Evolutionary conservation across 2,329 filamentous ascomycete genomes (phyloP), one percentile per base, ranked within the genome.

Genomic region (Aspergillus pseudonomiae): DNA sequence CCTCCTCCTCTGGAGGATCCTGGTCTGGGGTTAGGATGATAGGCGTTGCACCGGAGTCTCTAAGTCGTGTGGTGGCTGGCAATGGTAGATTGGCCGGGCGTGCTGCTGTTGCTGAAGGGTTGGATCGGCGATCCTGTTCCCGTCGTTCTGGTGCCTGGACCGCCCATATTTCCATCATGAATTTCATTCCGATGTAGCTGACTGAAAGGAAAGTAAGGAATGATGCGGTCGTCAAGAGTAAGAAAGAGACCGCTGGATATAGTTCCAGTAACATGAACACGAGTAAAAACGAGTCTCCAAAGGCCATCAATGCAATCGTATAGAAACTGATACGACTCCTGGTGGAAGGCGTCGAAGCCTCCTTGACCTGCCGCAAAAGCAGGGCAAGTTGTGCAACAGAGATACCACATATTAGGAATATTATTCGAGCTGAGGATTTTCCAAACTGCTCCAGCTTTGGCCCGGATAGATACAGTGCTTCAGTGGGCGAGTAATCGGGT

Each of bases 131-230:
- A 54, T 74, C 74, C 61, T 70, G 69, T 48, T 79, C 77, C 52
- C 76, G 74, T 63, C 78, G 71, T 65, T 80, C 78, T 16, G 78
- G 78, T 14, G 75, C 84, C 71, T 89, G 88, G 2, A 88, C 85
- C 24, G 83, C 82, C 87, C 87, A 89, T n/a, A 90, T 87, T 59
- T 89, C 87, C 79, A 88, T 86, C 70, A 89, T 79, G 67, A 90
- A 89, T 59, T 86, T 84, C 79, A 89, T 87, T 36, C 87, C 86
- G 61, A 89, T 85, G 71, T 86, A 86, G 62, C 85, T 84, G 28
- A 88, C 85, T 19, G 85, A 86, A 56, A 88, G 81, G 65, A 89
- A 84, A 1, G 85, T 82, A 21, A 89, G 73, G 70, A 89, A 89
- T 2, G 84, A 84, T 30, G 84, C 82, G 2, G 82, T 82, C 19